A percentile compares a stretch with the other conserved stretches of the same genome.
Evolutionary conservation across 2,329 filamentous ascomycete species (phyloP).

Genomic region (Phialophora macrospora): DNA sequence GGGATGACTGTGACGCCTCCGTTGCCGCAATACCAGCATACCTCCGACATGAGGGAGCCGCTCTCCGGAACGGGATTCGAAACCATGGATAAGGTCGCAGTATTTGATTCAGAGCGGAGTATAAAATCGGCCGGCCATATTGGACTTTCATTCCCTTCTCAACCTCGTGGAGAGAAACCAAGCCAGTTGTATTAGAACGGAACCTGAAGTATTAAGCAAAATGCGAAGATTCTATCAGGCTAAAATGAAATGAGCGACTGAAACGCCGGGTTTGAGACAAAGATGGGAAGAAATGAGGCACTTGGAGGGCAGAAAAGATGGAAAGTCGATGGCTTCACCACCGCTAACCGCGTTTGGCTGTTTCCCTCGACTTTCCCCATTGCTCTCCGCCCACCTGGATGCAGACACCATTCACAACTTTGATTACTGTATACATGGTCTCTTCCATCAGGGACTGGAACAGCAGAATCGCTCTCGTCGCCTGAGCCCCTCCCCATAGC

Average conservation of each 20-base stretch:
- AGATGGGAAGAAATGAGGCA: neutral
- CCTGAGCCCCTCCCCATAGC: neutral
- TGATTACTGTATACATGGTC: neutral
- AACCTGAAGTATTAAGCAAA: neutral
- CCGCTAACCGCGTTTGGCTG: neutral
- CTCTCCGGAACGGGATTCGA: neutral
- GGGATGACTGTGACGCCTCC: conserved; percentile 52
- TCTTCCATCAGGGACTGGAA: neutral
- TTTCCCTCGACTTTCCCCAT: neutral
- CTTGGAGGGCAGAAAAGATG: neutral
- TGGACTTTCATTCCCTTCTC: conserved; percentile 31
- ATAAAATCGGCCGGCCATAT: conserved; percentile 24
- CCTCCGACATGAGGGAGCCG: conserved; percentile 23
- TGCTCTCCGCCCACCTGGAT: neutral
- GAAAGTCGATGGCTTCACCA: neutral
- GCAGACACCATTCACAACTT: neutral
- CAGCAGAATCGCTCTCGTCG: neutral
- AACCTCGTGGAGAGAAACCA: neutral
- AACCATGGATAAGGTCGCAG: conserved; percentile 2
- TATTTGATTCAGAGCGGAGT: conserved; percentile 30
- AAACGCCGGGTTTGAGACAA: neutral
- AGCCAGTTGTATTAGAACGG: neutral
- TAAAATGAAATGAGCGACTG: conserved; percentile 3
- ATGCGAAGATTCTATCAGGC: neutral
- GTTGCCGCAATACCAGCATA: conserved; percentile 8